Evolutionary conservation across 2,329 filamentous ascomycete genomes (phyloP), one percentile per base, ranked within the genome.

Genomic region (Arthrinium puccinioides): DNA sequence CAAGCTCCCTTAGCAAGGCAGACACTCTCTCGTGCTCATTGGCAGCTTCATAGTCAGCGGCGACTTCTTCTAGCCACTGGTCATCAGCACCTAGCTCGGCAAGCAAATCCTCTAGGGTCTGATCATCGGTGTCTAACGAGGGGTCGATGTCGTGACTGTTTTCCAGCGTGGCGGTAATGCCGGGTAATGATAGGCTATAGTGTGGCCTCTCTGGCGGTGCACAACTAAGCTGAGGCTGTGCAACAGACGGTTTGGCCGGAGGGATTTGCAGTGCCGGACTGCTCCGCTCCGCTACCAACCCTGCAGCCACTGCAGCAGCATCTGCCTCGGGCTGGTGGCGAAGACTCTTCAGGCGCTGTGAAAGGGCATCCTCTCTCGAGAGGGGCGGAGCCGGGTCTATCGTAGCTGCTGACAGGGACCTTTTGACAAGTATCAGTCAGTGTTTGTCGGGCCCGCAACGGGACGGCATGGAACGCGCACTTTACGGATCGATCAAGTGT

Each of bases 71-170:
- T 0, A 58, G 49, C 23, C 54, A 54, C 2, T 48, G 47, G 16
- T 57, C 53, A 6, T 58, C 54, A 3, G 57, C 50, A 16, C 55
- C 57, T 8, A 70, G 58, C 20, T 66, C 62, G 3, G 59, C 62
- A 3, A 78, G 59, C 9, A 77, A 59, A 41, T 74, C 70, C 38
- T 76, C 64, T 1, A 76, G 56, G 1, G 65, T 70, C 32, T 66
- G 57, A n/a, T 76, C 71, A 44, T 74, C 71, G 3, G 67, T 69
- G 24, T 62, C 55, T 20, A 69, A 59, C 14, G 70, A 48, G 2
- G 58, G 51, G 26, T 65, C 63, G 0, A 64, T 58, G 28, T 59
- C 54, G 1, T 57, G 54, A 1, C 35, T 21, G 15, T 14, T 32
- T 27, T n/a, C n/a, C n/a, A n/a, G n/a, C n/a, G n/a, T n/a, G n/a